These are phyloP conservation scores for Suillus subaureus DNA, from an alignment of 768 basidiomycete genomes.

Conservation along the genomic window DNA sequence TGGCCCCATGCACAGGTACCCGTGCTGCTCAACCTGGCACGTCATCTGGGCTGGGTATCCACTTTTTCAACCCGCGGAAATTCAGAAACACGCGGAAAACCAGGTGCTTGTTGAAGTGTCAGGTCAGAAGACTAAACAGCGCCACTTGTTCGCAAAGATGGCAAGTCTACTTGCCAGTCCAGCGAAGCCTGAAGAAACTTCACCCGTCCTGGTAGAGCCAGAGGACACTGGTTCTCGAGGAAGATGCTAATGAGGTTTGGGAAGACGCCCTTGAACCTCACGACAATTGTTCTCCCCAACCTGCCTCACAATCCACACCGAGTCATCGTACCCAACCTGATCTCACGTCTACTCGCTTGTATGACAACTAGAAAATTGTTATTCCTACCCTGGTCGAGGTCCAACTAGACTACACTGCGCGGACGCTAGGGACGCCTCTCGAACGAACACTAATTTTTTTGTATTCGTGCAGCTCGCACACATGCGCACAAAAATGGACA, in stretches of 20 bases:
- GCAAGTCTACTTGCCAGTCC: neutral
- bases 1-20: neutral
- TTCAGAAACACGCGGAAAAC: neutral
- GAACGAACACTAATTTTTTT: neutral
- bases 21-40: neutral
- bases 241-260: neutral
- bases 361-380: slow-evolving; percentile 6
- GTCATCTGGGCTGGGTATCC: neutral
- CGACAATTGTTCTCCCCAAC: neutral
- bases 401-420: neutral
- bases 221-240: neutral
- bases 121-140: neutral
- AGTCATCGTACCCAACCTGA: slow-evolving; percentile 5
- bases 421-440: neutral
- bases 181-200: neutral
- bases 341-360: neutral
- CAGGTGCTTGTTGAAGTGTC: neutral
- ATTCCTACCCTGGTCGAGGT: neutral
- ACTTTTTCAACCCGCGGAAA: neutral
- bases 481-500: neutral
- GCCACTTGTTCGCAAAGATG: neutral
- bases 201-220: neutral
- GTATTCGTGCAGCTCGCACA: neutral
- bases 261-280: neutral
- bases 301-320: neutral